Evolutionary conservation across 2,329 filamentous ascomycete species (phyloP).

Genomic region (Ophiostoma quercus): DNA sequence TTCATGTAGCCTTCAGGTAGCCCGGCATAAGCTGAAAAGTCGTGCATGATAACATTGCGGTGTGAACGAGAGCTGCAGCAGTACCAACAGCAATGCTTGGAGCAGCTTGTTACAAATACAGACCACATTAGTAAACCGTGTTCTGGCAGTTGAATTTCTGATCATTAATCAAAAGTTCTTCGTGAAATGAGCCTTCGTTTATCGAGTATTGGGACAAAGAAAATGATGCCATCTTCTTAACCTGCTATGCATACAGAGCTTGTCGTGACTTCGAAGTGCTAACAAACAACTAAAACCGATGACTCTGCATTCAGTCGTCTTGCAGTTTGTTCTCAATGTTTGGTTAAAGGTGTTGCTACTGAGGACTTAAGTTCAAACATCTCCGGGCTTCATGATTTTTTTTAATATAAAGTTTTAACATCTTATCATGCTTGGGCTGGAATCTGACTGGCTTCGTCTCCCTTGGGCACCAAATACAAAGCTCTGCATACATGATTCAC

Average conservation of each 20-base stretch:
- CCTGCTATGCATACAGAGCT: neutral
- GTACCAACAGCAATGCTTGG: neutral
- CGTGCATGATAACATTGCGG: neutral
- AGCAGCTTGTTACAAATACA: neutral
- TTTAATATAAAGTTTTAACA: neutral
- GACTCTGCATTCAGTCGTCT: too few relatives aligned
- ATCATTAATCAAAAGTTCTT: neutral
- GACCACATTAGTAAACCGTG: neutral
- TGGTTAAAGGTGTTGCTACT: neutral
- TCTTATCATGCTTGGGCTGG: neutral
- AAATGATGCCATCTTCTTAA: neutral
- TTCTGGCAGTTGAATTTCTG: neutral
- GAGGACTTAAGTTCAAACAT: neutral
- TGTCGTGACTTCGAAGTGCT: too few relatives aligned
- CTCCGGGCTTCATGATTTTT: neutral
- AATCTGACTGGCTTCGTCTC: neutral
- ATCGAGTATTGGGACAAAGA: neutral
- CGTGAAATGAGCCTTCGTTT: neutral
- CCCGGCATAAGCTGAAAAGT: neutral
- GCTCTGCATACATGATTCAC: neutral
- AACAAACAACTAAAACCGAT: too few relatives aligned
- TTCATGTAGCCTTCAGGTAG: neutral
- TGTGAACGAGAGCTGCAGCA: neutral
- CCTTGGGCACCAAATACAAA: neutral
- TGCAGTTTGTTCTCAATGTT: neutral